Evolutionary conservation across 2,329 filamentous ascomycete genomes (phyloP), one percentile per base, ranked within the genome.

Genomic region (Nakataea oryzae): DNA sequence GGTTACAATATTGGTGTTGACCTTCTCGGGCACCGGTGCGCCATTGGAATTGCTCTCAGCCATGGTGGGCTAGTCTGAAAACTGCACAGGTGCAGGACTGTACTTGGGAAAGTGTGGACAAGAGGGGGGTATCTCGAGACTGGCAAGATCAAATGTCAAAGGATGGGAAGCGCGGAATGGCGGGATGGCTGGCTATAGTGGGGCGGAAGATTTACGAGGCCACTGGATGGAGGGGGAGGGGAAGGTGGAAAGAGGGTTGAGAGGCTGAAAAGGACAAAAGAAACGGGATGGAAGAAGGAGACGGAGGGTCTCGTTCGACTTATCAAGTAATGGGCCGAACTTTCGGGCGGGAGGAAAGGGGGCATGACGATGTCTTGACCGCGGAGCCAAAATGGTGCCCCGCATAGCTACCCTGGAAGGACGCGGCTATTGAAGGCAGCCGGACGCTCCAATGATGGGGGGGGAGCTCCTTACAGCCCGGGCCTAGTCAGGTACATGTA

Each of bases 1-100:
- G 62, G 95, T 97, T 73, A 97, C 83, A 73, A 99, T 97, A 76
- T 97, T 86, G 65, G 91, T 96, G 82, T 97, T 97, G 79, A 99
- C 87, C 74, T 89, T 88, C 79, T 96, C 91, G 69, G 81, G 80
- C 68, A 67, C 85, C 79, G 66, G 77, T 72, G 64, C 77, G 73
- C 75, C 77, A 68, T 75, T 75, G 64, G 75, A 75, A 67, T 75
- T 76, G 60, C 57, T 26, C 47, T 61, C 57, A 24, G 64, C 65
- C 70, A 73, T 73, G 47, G 30, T 71, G 62, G 58, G 61, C 57
- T 59, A 60, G 21, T 50, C 21, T 50, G 7, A 9, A 50, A 50
- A 8, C 21, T n/a, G 24, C 14, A 27, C 54, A 2, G 11, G 54
- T 56, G n/a, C 7, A 56, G 26, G 54, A 56, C 12, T 27, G 17